Evolutionary conservation across 202 grass and related monocot genomes (phyloP), one percentile per base, ranked within the genome.

Genomic region (Panicum hallii): DNA sequence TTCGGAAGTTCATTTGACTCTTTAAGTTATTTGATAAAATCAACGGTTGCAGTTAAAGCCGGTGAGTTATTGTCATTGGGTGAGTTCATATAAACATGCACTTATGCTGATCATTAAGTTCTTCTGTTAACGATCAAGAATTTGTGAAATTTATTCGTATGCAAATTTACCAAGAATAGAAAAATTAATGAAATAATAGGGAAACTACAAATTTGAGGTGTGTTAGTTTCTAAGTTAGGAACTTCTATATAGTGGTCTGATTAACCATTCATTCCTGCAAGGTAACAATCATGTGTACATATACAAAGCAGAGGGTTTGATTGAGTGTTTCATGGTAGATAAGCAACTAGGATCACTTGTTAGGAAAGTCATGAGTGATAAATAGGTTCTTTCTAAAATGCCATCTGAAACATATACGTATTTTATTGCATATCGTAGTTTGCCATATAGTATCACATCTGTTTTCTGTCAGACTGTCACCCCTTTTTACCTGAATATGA

Each of bases 11-110:
- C 44, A 83, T 78, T 83, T 60, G 3, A 53, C 6, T 45, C 68
- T 70, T 32, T 4, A 38, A 42, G 40, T 75, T 50, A 54, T 63
- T 73, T 63, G 72, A 64, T 65, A 82, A 50, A 73, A 72, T 32
- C 11, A 53, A 11, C 14, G 6, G 6, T 23, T 63, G 26, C 56
- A 48, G n/a, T 61, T 70, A 58, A 69, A 82, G 32, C 44, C 54
- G 72, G 56, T 19, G 15, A 75, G 3, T 12, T 60, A 63, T 57
- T 58, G 34, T 53, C 79, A 22, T 54, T 77, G 17, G 22, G 46
- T 64, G 62, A 77, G 54, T 12, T 62, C 52, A 22, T 22, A n/a
- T n/a, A 73, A 16, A 40, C 19, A 36, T 82, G 80, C 7, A 14
- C 38, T 74, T 63, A 63, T 23, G 43, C 11, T n/a, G 0, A 74